These are phyloP conservation scores for Candida tetrigidarum DNA, from an alignment of 1,139 yeast genomes.

Conservation along the genomic window DNA sequence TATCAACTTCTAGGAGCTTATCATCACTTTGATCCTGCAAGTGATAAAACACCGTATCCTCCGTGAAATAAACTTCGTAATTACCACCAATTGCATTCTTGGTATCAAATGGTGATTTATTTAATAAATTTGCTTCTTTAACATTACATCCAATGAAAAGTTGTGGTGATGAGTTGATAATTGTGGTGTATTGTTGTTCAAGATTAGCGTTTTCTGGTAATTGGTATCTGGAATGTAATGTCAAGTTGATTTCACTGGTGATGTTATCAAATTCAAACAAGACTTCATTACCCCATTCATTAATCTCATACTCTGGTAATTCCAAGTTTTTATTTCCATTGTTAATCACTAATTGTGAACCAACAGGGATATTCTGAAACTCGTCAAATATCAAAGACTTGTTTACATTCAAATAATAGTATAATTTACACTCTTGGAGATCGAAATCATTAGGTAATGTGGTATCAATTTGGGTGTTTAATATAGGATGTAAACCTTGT, in stretches of 20 bases:
- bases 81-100: slow-evolving; percentile 35
- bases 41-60: slow-evolving; percentile 48
- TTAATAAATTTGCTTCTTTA: slow-evolving; percentile 30
- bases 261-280: slow-evolving; percentile 31
- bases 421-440: slow-evolving; percentile 34
- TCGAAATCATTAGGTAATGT: slow-evolving; percentile 29
- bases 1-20: slow-evolving; percentile 19
- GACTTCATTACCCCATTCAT: slow-evolving; percentile 48
- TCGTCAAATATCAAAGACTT: slow-evolving; percentile 45
- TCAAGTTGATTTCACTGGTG: slow-evolving; percentile 25
- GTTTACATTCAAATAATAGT: slow-evolving; percentile 35
- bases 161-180: slow-evolving; percentile 25
- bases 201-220: slow-evolving; percentile 24
- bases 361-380: slow-evolving; percentile 36
- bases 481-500: slow-evolving; percentile 47
- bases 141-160: slow-evolving; percentile 41
- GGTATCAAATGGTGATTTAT: slow-evolving; percentile 43
- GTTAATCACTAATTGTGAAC: slow-evolving; percentile 27
- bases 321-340: slow-evolving; percentile 45
- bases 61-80: slow-evolving; percentile 43
- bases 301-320: slow-evolving; percentile 43
- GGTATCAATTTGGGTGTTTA: slow-evolving; percentile 20
- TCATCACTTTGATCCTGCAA: slow-evolving; percentile 15
- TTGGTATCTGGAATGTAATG: slow-evolving; percentile 45
- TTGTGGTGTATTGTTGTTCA: slow-evolving; percentile 13